Evolutionary conservation across 305 asterid genomes (phyloP), one percentile per base, ranked within the genome.

Genomic region (Fraxinus ornus): DNA sequence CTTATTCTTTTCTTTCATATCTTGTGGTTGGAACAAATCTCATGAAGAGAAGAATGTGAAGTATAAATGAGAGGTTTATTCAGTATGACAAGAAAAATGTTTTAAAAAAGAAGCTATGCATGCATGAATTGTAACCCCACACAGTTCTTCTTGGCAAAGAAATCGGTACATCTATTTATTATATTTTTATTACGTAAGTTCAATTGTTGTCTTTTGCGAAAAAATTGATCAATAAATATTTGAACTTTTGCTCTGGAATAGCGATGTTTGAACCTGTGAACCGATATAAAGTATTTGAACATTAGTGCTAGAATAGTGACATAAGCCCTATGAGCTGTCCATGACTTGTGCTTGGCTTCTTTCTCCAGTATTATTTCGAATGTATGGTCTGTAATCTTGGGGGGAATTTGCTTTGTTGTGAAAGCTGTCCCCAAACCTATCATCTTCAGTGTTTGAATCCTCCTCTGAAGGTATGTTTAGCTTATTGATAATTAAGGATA

Each of bases 301-400:
- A 84, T 72, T 77, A 64, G 37, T 82, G 82, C 77, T 72, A 21
- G 39, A 49, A 77, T 78, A 60, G 83, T 57, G 64, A 32, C 78
- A 19, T 77, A 64, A 72, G 68, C 72, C 76, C 73, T 86, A 78
- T 70, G 78, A 86, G 79, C 83, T 80, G 73, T 72, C 79, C 77
- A 36, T 82, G 49, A 75, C 83, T 49, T 22, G 76, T 78, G 68
- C 2, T 80, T 85, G 82, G 76, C 36, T 55, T 79, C 78, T 85
- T 79, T 73, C 47, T 83, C 84, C 97, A 94, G 98, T 91, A 92
- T 88, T 93, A 89, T 85, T 94, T 89, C 89, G 97, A 92, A 89
- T 95, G 98, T 80, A 95, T 84, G 88, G 84, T 91, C 79, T 92
- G 97, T 85, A 92, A 90, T 80, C 89, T 90, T 84, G 94, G 95